A percentile compares a stretch with the other conserved stretches of the same genome.
Conservation (phyloP, 2,329 filamentous ascomycete species). For the Proliferodiscus dingleyae region DNA sequence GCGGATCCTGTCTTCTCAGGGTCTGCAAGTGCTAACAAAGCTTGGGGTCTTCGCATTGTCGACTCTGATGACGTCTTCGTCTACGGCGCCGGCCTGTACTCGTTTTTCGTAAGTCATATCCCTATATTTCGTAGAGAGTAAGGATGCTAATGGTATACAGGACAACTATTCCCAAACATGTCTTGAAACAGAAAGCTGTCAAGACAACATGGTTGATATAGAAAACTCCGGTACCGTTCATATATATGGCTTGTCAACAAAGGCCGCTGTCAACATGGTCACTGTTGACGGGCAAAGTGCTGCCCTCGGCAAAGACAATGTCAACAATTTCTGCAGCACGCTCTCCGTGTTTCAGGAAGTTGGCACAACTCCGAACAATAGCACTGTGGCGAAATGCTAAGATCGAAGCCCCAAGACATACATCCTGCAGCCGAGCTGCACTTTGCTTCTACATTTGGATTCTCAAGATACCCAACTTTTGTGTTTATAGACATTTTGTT, state of each 20-base stretch:
- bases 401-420: neutral
- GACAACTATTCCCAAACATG: slow-evolving; percentile 75
- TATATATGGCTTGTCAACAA: slow-evolving; percentile 68
- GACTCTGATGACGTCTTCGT: slow-evolving; percentile 63
- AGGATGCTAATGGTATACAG: neutral
- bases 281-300: slow-evolving; percentile 52
- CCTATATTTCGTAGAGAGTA: neutral
- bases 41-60: slow-evolving; percentile 70
- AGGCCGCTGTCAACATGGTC: slow-evolving; percentile 70
- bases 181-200: too few relatives aligned
- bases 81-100: slow-evolving; percentile 73
- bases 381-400: neutral
- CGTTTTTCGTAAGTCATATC: slow-evolving; percentile 53
- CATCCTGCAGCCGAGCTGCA: neutral
- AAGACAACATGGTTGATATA: slow-evolving; percentile 65
- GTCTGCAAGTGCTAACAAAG: slow-evolving; percentile 48
- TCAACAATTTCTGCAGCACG: slow-evolving; percentile 61
- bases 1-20: slow-evolving; percentile 64
- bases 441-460: neutral
- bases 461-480: slow-evolving; percentile 17
- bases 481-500: slow-evolving; percentile 19
- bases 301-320: slow-evolving; percentile 55
- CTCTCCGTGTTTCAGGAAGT: slow-evolving; percentile 45
- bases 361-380: neutral
- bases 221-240: slow-evolving; percentile 57